Percentiles rank a stretch among this genome's conserved stretches.
phyloP scores from a whole-genome alignment of 805 yeast genomes.

The Yamadazyma takamatsuzukensis region DNA sequence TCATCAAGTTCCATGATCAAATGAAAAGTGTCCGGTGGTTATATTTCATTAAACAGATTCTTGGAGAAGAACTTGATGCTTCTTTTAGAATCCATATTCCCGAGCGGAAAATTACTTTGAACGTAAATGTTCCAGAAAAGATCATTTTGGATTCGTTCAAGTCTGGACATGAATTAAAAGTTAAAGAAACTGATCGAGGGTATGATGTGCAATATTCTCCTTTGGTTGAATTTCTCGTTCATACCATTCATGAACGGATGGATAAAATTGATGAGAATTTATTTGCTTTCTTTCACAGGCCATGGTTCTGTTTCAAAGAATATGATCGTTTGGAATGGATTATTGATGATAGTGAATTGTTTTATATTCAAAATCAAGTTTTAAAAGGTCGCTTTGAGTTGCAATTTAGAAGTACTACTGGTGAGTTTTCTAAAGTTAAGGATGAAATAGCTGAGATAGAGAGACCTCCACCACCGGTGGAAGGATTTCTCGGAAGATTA shows the following conservation, averaged over 20 bases:
- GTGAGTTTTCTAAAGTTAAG: slow-evolving; percentile 11
- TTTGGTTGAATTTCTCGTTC: slow-evolving; percentile 36
- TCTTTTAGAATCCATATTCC: slow-evolving; percentile 42
- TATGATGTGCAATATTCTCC: slow-evolving; percentile 21
- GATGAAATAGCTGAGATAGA: slow-evolving; percentile 4
- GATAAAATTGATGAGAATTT: slow-evolving; percentile 11
- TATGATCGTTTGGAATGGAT: slow-evolving; percentile 70
- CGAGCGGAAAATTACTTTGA: slow-evolving; percentile 40
- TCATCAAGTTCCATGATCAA: slow-evolving; percentile 53
- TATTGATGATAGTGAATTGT: slow-evolving; percentile 22
- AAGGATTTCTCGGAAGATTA: slow-evolving; percentile 70
- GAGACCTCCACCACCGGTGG: slow-evolving; percentile 59
- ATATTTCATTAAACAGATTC: slow-evolving; percentile 47
- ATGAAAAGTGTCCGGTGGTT: slow-evolving; percentile 61
- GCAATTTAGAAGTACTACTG: slow-evolving; percentile 54
- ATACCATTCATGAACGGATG: slow-evolving; percentile 32
- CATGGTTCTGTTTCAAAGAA: slow-evolving; percentile 56
- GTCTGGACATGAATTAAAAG: background rate
- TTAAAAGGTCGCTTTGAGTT: slow-evolving; percentile 42
- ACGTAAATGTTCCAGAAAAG: slow-evolving; percentile 45
- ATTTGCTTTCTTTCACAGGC: slow-evolving; percentile 21
- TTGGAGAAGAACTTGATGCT: slow-evolving; percentile 32
- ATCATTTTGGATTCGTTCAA: slow-evolving; percentile 11
- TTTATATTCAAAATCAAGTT: slow-evolving; percentile 27
- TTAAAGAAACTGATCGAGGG: slow-evolving; percentile 14